Evolutionary conservation across 2,329 filamentous ascomycete species (phyloP).

Genomic region (Ramularia collo-cygni): DNA sequence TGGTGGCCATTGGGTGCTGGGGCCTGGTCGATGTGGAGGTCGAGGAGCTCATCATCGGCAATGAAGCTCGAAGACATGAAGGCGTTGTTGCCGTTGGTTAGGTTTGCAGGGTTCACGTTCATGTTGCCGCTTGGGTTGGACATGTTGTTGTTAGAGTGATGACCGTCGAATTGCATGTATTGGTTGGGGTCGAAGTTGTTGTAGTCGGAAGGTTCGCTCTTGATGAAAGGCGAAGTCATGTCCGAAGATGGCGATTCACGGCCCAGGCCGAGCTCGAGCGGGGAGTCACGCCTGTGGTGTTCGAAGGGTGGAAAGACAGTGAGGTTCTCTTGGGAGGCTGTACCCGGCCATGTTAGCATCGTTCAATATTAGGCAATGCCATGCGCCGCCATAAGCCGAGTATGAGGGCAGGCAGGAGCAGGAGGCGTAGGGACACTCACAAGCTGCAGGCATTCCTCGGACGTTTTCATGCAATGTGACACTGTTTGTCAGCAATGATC

Average conservation of each 20-base stretch:
- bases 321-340: slow-evolving; percentile 19
- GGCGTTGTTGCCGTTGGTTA: slow-evolving; percentile 53
- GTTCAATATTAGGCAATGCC: slow-evolving; percentile 2
- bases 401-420: not conserved
- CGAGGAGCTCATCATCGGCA: slow-evolving; percentile 81
- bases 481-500: slow-evolving; percentile 13
- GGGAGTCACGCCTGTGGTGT: slow-evolving; percentile 29
- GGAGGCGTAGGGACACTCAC: slow-evolving; percentile 17
- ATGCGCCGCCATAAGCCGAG: slow-evolving; percentile 5
- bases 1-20: slow-evolving; percentile 25
- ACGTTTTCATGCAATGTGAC: slow-evolving; percentile 16
- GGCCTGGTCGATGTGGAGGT: slow-evolving; percentile 47
- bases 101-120: slow-evolving; percentile 75
- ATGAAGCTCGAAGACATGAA: slow-evolving; percentile 62
- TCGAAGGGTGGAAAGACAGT: slow-evolving; percentile 31
- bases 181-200: slow-evolving; percentile 43
- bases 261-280: slow-evolving; percentile 28
- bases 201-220: slow-evolving; percentile 60
- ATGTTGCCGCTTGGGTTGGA: slow-evolving; percentile 41
- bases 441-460: slow-evolving; percentile 25
- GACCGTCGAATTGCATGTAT: slow-evolving; percentile 26
- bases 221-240: slow-evolving; percentile 54
- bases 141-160: slow-evolving; percentile 18
- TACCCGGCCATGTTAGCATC: slow-evolving; percentile 12
- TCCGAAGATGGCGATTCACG: slow-evolving; percentile 45